Evolutionary conservation across 495 filamentous ascomycete genomes (phyloP).

Genomic region (Jackrogersella minutella): DNA sequence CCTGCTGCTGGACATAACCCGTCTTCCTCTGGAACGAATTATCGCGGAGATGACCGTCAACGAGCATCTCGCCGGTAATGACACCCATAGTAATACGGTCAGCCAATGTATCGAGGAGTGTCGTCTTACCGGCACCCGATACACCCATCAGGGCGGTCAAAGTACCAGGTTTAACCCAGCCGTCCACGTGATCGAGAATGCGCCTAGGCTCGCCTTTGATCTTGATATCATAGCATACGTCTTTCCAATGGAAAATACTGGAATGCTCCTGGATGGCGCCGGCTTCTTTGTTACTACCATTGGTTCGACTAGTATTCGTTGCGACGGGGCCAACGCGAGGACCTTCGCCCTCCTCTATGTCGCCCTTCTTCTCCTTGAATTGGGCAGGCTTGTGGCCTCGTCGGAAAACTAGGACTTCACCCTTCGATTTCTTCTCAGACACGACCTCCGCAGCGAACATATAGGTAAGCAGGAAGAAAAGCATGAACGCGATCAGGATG

Average conservation of each 20-base stretch:
- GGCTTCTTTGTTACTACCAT: conserved; percentile 58
- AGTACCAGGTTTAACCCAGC: conserved; percentile 92
- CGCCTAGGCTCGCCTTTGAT: conserved; percentile 78
- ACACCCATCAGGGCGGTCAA: conserved; percentile 89
- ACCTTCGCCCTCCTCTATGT: conserved; percentile 62
- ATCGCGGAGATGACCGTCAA: conserved; percentile 79
- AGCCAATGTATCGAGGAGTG: conserved; percentile 75
- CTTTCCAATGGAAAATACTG: conserved; percentile 84
- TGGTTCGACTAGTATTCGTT: conserved; percentile 48
- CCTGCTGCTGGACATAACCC: conserved; percentile 95
- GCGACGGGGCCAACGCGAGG: conserved; percentile 47
- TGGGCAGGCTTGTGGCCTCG: conserved; percentile 71
- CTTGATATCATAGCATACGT: conserved; percentile 89
- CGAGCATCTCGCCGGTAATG: conserved; percentile 83
- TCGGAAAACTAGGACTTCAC: conserved; percentile 87
- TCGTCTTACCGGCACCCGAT: conserved; percentile 78
- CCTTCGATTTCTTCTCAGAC: conserved; percentile 80
- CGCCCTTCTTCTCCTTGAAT: conserved; percentile 62
- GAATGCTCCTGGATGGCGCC: conserved; percentile 62
- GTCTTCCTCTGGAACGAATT: conserved; percentile 91
- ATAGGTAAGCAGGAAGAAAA: conserved; percentile 71
- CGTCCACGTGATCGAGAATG: conserved; percentile 83
- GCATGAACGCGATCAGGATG: conserved; percentile 77
- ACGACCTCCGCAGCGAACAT: conserved; percentile 78
- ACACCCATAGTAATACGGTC: conserved; percentile 86